phyloP scores from a whole-genome alignment of 2,329 filamentous ascomycete genomes.

The Cryphonectria carpinicola region DNA sequence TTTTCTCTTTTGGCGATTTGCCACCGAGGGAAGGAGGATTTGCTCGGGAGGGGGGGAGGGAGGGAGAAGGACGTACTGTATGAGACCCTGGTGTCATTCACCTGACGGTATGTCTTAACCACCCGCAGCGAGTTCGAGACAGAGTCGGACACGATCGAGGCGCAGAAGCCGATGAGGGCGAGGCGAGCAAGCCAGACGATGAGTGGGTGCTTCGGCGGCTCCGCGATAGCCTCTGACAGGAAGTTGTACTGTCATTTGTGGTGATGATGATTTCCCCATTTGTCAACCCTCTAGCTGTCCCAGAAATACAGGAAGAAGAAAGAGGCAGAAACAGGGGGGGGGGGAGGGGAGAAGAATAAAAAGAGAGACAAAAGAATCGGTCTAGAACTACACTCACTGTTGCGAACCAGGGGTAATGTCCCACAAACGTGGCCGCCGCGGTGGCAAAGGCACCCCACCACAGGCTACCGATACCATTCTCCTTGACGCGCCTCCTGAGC shows the following conservation, averaged over 20 bases:
- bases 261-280: neutral
- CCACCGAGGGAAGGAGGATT: no score
- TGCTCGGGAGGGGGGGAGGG: no score
- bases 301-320: neutral
- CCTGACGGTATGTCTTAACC: conserved; percentile 54
- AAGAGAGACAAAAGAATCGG: neutral
- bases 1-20: neutral
- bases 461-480: conserved; percentile 48
- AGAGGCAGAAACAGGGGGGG: no score
- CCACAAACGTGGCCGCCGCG: conserved; percentile 52
- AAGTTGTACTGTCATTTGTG: conserved; percentile 45
- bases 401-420: conserved; percentile 55
- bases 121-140: conserved; percentile 53
- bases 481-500: conserved; percentile 49
- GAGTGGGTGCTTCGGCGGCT: conserved; percentile 46
- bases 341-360: neutral
- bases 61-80: conserved; percentile 41
- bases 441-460: conserved; percentile 56
- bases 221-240: conserved; percentile 43
- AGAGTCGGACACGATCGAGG: conserved; percentile 49
- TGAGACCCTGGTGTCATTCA: conserved; percentile 51
- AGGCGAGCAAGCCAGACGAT: conserved; percentile 48
- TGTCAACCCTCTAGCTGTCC: neutral
- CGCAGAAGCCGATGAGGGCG: conserved; percentile 48
- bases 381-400: conserved; percentile 39